Conservation (phyloP, 352 stramenopile species). For the Globisporangium carolinianum region DNA sequence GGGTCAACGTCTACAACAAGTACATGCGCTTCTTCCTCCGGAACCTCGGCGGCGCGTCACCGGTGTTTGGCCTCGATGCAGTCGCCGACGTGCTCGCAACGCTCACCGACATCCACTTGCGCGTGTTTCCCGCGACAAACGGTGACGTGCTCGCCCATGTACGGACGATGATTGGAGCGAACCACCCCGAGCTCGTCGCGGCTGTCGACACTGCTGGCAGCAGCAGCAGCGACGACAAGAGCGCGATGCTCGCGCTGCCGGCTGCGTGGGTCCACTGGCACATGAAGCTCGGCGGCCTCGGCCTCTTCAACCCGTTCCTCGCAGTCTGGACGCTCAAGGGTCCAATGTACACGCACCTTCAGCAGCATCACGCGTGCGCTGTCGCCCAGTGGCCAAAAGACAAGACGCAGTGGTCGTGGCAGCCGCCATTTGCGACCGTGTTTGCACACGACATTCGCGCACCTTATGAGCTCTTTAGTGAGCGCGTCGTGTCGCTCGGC, state of each 20-base stretch:
- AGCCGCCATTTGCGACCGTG: slow-evolving; percentile 25
- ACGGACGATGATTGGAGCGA: slow-evolving; percentile 14
- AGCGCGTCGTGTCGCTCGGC: slow-evolving; percentile 17
- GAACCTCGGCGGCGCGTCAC: slow-evolving; percentile 31
- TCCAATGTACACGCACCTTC: slow-evolving; percentile 21
- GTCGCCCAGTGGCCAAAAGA: slow-evolving; percentile 22
- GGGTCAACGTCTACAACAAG: slow-evolving; percentile 54
- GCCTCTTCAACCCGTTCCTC: slow-evolving; percentile 38
- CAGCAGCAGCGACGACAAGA: neutral
- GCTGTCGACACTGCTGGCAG: neutral
- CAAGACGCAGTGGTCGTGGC: slow-evolving; percentile 30
- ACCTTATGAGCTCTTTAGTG: slow-evolving; percentile 22
- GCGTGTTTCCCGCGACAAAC: slow-evolving; percentile 25
- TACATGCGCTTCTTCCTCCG: slow-evolving; percentile 51
- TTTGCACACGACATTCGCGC: slow-evolving; percentile 14
- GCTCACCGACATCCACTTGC: slow-evolving; percentile 24
- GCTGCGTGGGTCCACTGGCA: slow-evolving; percentile 36
- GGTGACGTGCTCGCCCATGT: slow-evolving; percentile 29
- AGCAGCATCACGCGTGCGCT: slow-evolving; percentile 15
- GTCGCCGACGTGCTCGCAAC: slow-evolving; percentile 20
- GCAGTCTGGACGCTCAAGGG: slow-evolving; percentile 23
- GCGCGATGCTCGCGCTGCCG: slow-evolving; percentile 11
- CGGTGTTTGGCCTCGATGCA: slow-evolving; percentile 22
- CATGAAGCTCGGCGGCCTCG: slow-evolving; percentile 28
- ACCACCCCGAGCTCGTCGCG: slow-evolving; percentile 3